These are phyloP conservation scores for Tylopilus rubrobrunneus DNA, from an alignment of 768 basidiomycete species.

Conservation along the genomic window DNA sequence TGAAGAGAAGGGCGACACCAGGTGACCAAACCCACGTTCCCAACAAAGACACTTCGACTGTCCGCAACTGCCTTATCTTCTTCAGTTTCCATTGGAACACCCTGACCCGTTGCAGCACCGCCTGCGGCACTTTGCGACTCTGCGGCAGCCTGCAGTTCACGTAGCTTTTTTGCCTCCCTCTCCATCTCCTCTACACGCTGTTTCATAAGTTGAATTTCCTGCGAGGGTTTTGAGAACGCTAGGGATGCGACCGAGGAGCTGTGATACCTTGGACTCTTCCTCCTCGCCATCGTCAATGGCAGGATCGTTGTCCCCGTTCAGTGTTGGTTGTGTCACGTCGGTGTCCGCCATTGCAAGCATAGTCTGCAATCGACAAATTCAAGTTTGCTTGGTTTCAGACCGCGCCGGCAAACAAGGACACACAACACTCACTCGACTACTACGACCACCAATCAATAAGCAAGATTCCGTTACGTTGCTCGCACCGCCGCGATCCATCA, in stretches of 20 bases:
- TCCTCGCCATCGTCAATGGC: slow-evolving; percentile 58
- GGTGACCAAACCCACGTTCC: slow-evolving; percentile 69
- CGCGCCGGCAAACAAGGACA: slow-evolving; percentile 30
- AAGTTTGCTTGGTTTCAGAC: slow-evolving; percentile 21
- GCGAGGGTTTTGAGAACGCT: slow-evolving; percentile 17
- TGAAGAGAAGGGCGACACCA: slow-evolving; percentile 4
- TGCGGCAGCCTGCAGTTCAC: slow-evolving; percentile 80
- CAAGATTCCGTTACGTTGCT: not conserved
- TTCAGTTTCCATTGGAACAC: slow-evolving; percentile 66
- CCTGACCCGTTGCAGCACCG: slow-evolving; percentile 42
- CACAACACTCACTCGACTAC: slow-evolving; percentile 9
- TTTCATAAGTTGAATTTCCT: slow-evolving; percentile 91
- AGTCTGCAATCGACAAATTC: slow-evolving; percentile 11
- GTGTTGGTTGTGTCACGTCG: slow-evolving; percentile 40
- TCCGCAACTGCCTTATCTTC: slow-evolving; percentile 84
- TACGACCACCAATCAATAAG: slow-evolving; percentile 4
- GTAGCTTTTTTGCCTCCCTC: slow-evolving; percentile 79
- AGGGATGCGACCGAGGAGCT: slow-evolving; percentile 3
- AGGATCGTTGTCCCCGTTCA: slow-evolving; percentile 29
- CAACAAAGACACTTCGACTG: slow-evolving; percentile 86
- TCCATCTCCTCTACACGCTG: slow-evolving; percentile 93
- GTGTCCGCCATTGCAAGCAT: slow-evolving; percentile 47
- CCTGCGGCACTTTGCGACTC: slow-evolving; percentile 51
- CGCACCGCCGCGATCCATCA: not conserved
- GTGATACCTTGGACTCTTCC: slow-evolving; percentile 54